These are phyloP conservation scores for Sonneratia alba DNA, from an alignment of 345 rosid species.

Conservation along the genomic window DNA sequence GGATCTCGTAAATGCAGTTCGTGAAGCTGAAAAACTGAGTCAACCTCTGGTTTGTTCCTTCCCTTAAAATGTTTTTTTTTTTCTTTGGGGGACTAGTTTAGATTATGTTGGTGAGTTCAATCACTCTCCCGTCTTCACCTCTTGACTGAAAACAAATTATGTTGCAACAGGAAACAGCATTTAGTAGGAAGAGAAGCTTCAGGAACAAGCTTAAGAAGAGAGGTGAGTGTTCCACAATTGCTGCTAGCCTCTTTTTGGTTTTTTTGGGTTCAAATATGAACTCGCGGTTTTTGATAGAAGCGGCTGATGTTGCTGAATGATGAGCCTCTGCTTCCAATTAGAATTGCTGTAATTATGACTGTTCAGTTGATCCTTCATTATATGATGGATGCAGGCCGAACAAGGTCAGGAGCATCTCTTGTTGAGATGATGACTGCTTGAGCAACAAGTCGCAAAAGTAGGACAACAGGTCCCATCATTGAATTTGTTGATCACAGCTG, in stretches of 20 bases:
- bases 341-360: neutral
- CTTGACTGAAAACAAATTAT: neutral
- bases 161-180: conserved; percentile 47
- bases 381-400: conserved; percentile 8
- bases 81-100: neutral
- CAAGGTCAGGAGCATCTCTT: conserved; percentile 2
- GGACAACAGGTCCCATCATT: neutral
- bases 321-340: neutral
- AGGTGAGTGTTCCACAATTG: conserved; percentile 7
- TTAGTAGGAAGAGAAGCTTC: conserved; percentile 73
- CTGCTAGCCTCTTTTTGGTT: neutral
- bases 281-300: neutral
- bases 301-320: neutral
- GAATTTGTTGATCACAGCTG: neutral
- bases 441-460: neutral
- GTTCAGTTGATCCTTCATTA: neutral
- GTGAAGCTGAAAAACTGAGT: conserved; percentile 54
- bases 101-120: neutral
- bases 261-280: neutral
- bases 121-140: neutral
- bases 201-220: conserved; percentile 63
- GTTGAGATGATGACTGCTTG: conserved; percentile 5
- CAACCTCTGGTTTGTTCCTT: conserved; percentile 65
- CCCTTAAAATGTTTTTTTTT: conserved; percentile 2
- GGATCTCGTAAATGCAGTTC: conserved; percentile 79